Evolutionary conservation across 495 filamentous ascomycete genomes (phyloP), one percentile per base, ranked within the genome.

Genomic region (Thozetella sp.): DNA sequence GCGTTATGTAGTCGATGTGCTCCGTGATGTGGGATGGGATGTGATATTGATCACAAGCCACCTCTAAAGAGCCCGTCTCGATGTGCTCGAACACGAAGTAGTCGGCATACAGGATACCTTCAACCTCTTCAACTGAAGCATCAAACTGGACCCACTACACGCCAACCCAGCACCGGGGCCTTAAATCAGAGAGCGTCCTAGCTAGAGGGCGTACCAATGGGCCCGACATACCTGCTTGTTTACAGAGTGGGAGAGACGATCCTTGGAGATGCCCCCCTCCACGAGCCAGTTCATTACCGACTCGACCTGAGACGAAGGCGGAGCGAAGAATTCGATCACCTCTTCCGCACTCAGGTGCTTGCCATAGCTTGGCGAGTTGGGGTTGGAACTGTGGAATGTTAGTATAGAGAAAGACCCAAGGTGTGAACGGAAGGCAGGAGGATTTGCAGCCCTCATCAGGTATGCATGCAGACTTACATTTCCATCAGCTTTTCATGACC

Each of bases 361-460:
- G 17, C 83, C 83, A 62, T 80, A 85, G 34, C 74, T 80, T 6
- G 71, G 61, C 0, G 83, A 86, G 4, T 57, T 86, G 80, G 63
- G 90, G 86, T 27, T 90, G 87, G 72, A 95, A 86, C 78, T 95
- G 87, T 30, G 88, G 90, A 70, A 93, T 24, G 19, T 6, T 20
- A 22, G 59, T 91, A 54, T 12, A n/a, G 24, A 30, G n/a, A n/a
- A n/a, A n/a, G n/a, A n/a, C n/a, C n/a, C n/a, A n/a, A n/a, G n/a
- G 23, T 30, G 6, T 54, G 9, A 13, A 54, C 22, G 30, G 30
- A 37, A 37, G 6, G 15, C 6, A 6, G 6, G 30, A 93, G 90
- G 73, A 93, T 94, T 91, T 72, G 93, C 90, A 85, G 93, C 92
- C 74, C 92, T 93, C 55, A 51, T 2, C 3, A 26, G 1, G 26